Conservation (phyloP, 805 yeast genomes). For the Ogataea haglerorum region DNA sequence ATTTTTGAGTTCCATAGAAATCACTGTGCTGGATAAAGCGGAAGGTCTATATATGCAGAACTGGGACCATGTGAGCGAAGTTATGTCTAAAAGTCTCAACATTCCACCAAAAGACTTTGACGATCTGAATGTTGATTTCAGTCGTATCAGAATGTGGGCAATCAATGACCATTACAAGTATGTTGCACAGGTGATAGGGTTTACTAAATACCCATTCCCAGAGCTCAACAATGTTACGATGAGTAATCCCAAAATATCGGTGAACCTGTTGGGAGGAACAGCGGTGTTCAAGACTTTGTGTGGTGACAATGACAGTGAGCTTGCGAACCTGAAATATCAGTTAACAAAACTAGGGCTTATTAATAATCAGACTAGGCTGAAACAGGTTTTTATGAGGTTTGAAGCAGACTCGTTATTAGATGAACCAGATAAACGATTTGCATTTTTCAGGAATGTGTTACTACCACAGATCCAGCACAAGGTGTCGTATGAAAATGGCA, state of each 20-base stretch:
- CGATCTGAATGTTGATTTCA: conserved; percentile 70
- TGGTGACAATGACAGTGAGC: conserved; percentile 46
- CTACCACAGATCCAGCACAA: conserved; percentile 69
- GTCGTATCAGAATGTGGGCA: conserved; percentile 88
- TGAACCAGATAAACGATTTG: conserved; percentile 83
- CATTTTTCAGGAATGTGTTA: conserved; percentile 68
- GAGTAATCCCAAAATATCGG: conserved; percentile 41
- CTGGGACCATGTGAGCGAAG: conserved; percentile 76
- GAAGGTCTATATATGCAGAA: conserved; percentile 89
- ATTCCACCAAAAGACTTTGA: conserved; percentile 70
- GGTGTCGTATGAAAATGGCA: conserved; percentile 66
- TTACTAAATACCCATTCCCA: conserved; percentile 78
- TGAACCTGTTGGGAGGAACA: conserved; percentile 54
- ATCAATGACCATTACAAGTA: conserved; percentile 74
- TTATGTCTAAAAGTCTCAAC: conserved; percentile 67
- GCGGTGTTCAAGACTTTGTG: conserved; percentile 50
- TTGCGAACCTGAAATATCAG: conserved; percentile 55
- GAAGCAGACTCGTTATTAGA: conserved; percentile 49
- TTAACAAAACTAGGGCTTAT: conserved; percentile 29
- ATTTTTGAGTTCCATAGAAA: conserved; percentile 85
- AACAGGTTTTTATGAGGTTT: conserved; percentile 70
- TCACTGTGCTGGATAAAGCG: conserved; percentile 75
- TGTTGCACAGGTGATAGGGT: conserved; percentile 74
- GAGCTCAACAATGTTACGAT: conserved; percentile 62
- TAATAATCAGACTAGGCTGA: conserved; percentile 45